phyloP scores from a whole-genome alignment of 345 rosid genomes.

The Sonneratia caseolaris region DNA sequence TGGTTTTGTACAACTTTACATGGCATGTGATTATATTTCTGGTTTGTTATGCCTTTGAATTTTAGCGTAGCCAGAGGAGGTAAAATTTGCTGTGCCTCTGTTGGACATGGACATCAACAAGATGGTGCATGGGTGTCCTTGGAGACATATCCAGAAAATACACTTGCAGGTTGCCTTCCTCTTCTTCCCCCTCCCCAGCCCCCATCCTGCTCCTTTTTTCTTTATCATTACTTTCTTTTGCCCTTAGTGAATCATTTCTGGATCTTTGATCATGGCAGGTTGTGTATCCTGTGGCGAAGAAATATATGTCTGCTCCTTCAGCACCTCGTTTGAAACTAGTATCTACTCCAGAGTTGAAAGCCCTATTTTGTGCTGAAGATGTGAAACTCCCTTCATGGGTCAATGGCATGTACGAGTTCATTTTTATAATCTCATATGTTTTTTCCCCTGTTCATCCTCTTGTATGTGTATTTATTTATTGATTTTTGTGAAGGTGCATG shows the following conservation, averaged over 20 bases:
- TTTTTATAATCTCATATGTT: background rate
- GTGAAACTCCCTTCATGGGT: constrained; percentile 92
- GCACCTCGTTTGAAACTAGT: constrained; percentile 79
- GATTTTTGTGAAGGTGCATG: constrained; percentile 61
- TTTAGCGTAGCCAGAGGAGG: constrained; percentile 89
- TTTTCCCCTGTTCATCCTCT: background rate
- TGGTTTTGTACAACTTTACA: background rate
- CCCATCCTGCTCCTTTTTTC: background rate
- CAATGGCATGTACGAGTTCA: constrained; percentile 64
- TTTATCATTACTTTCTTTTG: background rate
- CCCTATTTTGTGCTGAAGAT: constrained; percentile 64
- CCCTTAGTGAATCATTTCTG: background rate
- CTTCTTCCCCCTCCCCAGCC: constrained; percentile 4
- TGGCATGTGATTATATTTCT: constrained; percentile 14
- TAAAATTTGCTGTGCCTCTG: constrained; percentile 84
- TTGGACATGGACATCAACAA: constrained; percentile 71
- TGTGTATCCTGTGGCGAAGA: constrained; percentile 66
- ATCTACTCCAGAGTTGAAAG: constrained; percentile 58
- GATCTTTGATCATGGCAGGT: constrained; percentile 41
- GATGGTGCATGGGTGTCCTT: constrained; percentile 73
- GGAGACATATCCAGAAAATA: constrained; percentile 86
- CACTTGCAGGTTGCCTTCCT: constrained; percentile 63
- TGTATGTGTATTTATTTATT: constrained; percentile 10
- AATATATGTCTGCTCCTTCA: constrained; percentile 56
- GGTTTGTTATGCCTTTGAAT: constrained; percentile 45